phyloP scores from a whole-genome alignment of 164 flowering plant genomes.

The Santalum album region DNA sequence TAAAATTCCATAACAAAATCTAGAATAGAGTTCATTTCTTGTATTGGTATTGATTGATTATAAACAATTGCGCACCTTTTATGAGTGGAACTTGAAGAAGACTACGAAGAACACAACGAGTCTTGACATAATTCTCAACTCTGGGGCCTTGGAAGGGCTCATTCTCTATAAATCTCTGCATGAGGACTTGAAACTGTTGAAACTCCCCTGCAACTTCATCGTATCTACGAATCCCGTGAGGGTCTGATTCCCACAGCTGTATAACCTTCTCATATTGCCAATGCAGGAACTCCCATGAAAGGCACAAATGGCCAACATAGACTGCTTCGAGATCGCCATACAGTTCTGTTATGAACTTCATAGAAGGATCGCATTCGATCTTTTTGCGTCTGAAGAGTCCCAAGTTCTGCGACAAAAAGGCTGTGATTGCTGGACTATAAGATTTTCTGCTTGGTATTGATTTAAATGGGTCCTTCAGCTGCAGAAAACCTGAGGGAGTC shows the following conservation, averaged over 20 bases:
- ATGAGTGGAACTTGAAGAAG: constrained; percentile 79
- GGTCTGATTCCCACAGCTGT: constrained; percentile 40
- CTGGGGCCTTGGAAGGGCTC: constrained; percentile 70
- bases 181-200: constrained; percentile 68
- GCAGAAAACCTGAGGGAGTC: constrained; percentile 56
- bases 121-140: constrained; percentile 46
- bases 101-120: constrained; percentile 38
- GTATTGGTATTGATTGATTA: not conserved
- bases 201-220: constrained; percentile 58
- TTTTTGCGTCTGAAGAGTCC: constrained; percentile 15
- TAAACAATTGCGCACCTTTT: constrained; percentile 38
- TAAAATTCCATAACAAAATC: too few species aligned
- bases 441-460: constrained; percentile 17
- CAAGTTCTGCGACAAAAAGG: constrained; percentile 25
- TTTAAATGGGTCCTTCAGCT: constrained; percentile 39
- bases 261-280: constrained; percentile 56
- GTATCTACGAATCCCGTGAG: constrained; percentile 28
- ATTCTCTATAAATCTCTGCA: constrained; percentile 69
- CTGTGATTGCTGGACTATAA: constrained; percentile 15
- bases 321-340: constrained; percentile 57
- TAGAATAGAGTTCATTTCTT: too few species aligned
- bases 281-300: constrained; percentile 86
- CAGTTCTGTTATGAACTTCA: constrained; percentile 35
- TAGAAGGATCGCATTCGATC: constrained; percentile 27
- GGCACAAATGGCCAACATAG: constrained; percentile 77